phyloP scores from a whole-genome alignment of 306 rosid genomes.

The Alnus rubra region DNA sequence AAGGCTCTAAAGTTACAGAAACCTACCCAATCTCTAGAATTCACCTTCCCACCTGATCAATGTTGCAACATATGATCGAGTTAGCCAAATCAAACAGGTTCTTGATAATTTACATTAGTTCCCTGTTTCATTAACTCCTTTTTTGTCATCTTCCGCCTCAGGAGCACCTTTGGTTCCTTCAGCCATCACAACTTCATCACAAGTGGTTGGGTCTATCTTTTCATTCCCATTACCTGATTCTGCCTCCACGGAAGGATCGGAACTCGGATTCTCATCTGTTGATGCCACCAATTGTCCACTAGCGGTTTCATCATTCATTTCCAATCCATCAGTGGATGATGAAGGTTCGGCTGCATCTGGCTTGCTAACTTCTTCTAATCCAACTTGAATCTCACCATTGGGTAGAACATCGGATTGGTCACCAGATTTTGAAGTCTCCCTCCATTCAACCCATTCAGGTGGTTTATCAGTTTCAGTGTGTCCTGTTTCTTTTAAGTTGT shows the following conservation, averaged over 20 bases:
- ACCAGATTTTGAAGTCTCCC: constrained; percentile 79
- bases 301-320: constrained; percentile 35
- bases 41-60: constrained; percentile 72
- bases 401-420: constrained; percentile 62
- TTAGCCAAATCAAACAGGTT: constrained; percentile 53
- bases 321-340: constrained; percentile 39
- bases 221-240: constrained; percentile 41
- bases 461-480: constrained; percentile 72
- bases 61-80: constrained; percentile 30
- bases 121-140: constrained; percentile 32
- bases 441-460: constrained; percentile 99
- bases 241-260: constrained; percentile 34
- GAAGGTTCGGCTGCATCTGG: constrained; percentile 47
- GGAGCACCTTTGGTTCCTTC: constrained; percentile 31
- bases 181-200: constrained; percentile 21
- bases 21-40: constrained; percentile 51
- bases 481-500: constrained; percentile 29
- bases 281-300: constrained; percentile 38
- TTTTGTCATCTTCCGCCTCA: constrained; percentile 37
- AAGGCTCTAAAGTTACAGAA: constrained; percentile 42
- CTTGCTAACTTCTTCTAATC: constrained; percentile 37
- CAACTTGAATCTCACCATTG: constrained; percentile 61
- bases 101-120: constrained; percentile 59
- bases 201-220: constrained; percentile 22
- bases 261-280: constrained; percentile 23